Evolutionary conservation across 1,284 basidiomycete species (phyloP), one percentile per base, ranked within the genome.

Genomic region (Heliocybe sulcata): DNA sequence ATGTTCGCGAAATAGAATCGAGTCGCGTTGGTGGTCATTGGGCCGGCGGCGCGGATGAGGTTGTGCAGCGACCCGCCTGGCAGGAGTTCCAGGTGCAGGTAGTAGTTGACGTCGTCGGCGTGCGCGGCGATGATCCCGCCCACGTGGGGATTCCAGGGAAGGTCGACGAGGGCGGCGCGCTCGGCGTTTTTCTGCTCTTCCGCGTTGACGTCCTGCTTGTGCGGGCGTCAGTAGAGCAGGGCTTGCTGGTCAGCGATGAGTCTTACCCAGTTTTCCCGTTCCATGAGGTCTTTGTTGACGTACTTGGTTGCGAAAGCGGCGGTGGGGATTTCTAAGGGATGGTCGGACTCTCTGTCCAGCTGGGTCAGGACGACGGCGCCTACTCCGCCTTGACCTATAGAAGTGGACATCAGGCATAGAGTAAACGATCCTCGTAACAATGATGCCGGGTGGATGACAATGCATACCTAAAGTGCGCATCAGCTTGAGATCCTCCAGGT

Each of bases 1-100:
- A 93, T 73, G 59, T 82, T 83, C 25, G 75, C 65, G 59, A 75
- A 77, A 63, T 81, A 83, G 64, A 84, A 84, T 3, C 69, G 66
- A 6, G 70, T 67, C 0, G 60, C 63, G 0, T 60, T 49, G 25
- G 69, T 59, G 8, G 68, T 63, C 1, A 79, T 58, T 0, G 70
- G 72, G 16, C 63, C 67, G 9, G 58, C 57, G 20, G 58, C 52
- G 42, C 63, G 60, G 26, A 81, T 70, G 35, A 72, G 55, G 6
- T 69, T 60, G 27, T 67, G 66, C 1, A 83, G 64, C 4, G 71
- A 72, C 0, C 73, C 75, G 35, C 69, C 68, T 0, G 76, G 71
- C 9, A 72, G 71, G 57, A 72, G 70, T 63, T 84, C 82, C 35
- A 80, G 65, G 58, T 76, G 63, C 42, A 77, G 63, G 61, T 83